phyloP scores from a whole-genome alignment of 2,329 filamentous ascomycete species.

The Zymoseptoria ardabiliae region DNA sequence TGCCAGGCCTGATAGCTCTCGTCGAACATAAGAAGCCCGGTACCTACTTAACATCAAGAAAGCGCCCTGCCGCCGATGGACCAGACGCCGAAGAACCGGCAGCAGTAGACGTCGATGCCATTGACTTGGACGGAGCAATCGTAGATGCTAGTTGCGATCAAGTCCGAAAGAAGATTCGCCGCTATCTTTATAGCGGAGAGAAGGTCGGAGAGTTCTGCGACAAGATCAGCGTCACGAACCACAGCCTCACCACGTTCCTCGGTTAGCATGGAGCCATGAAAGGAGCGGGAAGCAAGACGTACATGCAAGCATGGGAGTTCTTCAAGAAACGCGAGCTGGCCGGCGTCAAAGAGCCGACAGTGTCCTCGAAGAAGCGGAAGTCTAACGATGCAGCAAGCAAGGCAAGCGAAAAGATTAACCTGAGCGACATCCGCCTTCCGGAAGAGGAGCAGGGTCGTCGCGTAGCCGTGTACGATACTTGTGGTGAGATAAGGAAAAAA shows the following conservation, averaged over 20 bases:
- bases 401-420: conserved; percentile 31
- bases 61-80: not conserved
- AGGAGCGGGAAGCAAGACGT: conserved; percentile 27
- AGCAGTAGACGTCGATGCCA: conserved; percentile 6
- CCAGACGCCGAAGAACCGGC: not conserved
- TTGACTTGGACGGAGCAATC: conserved; percentile 13
- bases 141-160: conserved; percentile 23
- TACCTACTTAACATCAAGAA: not conserved
- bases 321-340: conserved; percentile 48
- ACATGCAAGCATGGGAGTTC: conserved; percentile 29
- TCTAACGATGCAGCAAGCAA: conserved; percentile 1
- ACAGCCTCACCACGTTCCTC: conserved; percentile 43
- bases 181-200: conserved; percentile 37
- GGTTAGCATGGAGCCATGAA: conserved; percentile 37
- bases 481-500: conserved; percentile 52
- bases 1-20: too few species aligned
- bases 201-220: conserved; percentile 39
- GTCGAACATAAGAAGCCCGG: too few species aligned
- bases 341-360: conserved; percentile 35
- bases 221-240: conserved; percentile 30
- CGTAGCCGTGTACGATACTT: conserved; percentile 50
- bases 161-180: conserved; percentile 36
- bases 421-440: conserved; percentile 38
- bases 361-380: conserved; percentile 24
- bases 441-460: conserved; percentile 40